Evolutionary conservation across 768 basidiomycete species (phyloP).

Genomic region (Mycena metata): DNA sequence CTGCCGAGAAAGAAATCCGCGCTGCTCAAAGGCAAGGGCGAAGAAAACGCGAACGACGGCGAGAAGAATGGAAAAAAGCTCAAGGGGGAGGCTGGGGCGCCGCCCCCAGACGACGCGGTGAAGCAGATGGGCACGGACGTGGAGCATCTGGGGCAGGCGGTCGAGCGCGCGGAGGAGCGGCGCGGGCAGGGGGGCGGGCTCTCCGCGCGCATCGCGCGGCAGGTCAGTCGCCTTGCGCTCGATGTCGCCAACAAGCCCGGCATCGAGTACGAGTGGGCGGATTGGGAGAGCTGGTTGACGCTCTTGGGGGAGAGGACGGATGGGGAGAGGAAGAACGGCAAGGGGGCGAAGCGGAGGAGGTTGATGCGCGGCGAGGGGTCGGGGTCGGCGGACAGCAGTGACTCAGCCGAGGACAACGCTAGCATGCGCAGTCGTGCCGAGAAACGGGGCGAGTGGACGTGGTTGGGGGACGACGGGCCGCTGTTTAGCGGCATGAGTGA

Average conservation of each 20-base stretch:
- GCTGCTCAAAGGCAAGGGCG: too few species aligned
- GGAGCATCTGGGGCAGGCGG: constrained; percentile 50
- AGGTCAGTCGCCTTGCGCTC: constrained; percentile 47
- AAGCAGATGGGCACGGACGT: constrained; percentile 45
- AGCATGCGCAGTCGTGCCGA: constrained; percentile 31
- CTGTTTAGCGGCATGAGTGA: constrained; percentile 53
- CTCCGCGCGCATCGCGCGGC: constrained; percentile 47
- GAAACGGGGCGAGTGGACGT: constrained; percentile 48
- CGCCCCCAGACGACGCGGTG: too few species aligned
- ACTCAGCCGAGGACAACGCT: too few species aligned
- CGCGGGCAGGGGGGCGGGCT: constrained; percentile 44
- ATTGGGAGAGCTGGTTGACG: constrained; percentile 52
- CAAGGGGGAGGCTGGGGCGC: too few species aligned
- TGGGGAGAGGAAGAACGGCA: too few species aligned
- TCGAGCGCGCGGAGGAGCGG: constrained; percentile 49
- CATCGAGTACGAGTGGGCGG: constrained; percentile 52
- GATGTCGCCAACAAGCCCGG: constrained; percentile 47
- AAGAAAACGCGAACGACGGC: too few species aligned
- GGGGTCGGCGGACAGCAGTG: not conserved
- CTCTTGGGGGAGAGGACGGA: constrained; percentile 45
- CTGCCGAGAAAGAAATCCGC: not conserved
- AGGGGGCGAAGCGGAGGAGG: not conserved
- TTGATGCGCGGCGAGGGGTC: not conserved
- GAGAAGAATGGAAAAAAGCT: too few species aligned
- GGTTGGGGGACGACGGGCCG: constrained; percentile 57